These are phyloP conservation scores for Penicillium sclerotigenum DNA, from an alignment of 2,329 filamentous ascomycete species.

Conservation along the genomic window DNA sequence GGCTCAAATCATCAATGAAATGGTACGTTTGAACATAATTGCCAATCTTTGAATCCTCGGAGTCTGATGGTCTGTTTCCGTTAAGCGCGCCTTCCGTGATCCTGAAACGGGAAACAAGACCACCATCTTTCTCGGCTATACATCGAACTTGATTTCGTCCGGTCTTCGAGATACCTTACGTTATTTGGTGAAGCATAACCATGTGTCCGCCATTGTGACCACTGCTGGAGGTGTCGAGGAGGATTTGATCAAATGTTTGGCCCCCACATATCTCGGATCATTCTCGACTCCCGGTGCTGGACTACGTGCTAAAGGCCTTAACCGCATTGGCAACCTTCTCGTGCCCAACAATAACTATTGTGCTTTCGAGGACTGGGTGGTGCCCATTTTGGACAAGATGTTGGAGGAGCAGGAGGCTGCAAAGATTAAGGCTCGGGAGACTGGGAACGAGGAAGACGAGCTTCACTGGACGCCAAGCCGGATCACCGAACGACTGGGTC, in stretches of 20 bases:
- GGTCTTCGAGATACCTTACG: conserved; percentile 87
- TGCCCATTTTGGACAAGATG: conserved; percentile 93
- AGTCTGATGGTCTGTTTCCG: conserved; percentile 1
- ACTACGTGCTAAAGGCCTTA: conserved; percentile 80
- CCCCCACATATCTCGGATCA: conserved; percentile 84
- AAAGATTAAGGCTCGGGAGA: conserved; percentile 52
- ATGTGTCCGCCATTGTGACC: conserved; percentile 90
- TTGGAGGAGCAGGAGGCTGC: conserved; percentile 86
- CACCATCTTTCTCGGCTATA: conserved; percentile 96
- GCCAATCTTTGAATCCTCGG: neutral
- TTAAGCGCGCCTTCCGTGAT: conserved; percentile 76
- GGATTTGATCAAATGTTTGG: conserved; percentile 97
- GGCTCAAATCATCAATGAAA: conserved; percentile 87
- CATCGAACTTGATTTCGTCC: conserved; percentile 95
- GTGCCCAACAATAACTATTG: conserved; percentile 98
- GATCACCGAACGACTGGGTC: conserved; percentile 82
- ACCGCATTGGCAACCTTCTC: conserved; percentile 91
- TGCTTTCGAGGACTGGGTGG: conserved; percentile 94
- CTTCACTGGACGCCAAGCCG: conserved; percentile 92
- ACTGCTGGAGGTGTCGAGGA: conserved; percentile 95
- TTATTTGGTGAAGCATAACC: conserved; percentile 87
- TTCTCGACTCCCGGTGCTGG: conserved; percentile 75
- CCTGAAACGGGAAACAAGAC: conserved; percentile 74
- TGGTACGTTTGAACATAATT: conserved; percentile 58
- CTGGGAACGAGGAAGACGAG: conserved; percentile 56